Evolutionary conservation across 2,329 filamentous ascomycete genomes (phyloP).

Genomic region (Lachnellula hyalina): DNA sequence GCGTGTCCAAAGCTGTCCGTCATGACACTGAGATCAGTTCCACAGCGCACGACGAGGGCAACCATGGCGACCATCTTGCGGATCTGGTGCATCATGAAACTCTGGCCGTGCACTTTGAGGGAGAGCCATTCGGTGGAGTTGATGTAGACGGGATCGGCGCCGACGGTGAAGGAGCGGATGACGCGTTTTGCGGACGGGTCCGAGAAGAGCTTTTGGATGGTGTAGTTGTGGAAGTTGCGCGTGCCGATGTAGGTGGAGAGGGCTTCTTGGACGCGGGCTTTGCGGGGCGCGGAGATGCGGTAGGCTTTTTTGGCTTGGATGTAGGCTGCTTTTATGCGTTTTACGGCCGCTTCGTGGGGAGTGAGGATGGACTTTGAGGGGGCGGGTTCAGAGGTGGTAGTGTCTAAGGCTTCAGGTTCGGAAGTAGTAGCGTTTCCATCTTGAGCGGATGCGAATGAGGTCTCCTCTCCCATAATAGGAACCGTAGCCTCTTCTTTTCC

Average conservation of each 20-base stretch:
- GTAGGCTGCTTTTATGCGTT: conserved; percentile 75
- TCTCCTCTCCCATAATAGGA: not conserved
- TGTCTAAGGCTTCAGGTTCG: conserved; percentile 1
- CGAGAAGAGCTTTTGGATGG: conserved; percentile 74
- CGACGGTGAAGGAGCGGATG: conserved; percentile 87
- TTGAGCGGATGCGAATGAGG: not conserved
- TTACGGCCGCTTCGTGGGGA: conserved; percentile 60
- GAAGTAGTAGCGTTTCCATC: not conserved
- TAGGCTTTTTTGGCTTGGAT: conserved; percentile 78
- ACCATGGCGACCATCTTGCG: conserved; percentile 98
- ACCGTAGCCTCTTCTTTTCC: not conserved
- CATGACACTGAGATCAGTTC: conserved; percentile 67
- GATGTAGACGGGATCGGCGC: conserved; percentile 72
- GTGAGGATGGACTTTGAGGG: conserved; percentile 26
- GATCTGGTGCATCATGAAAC: conserved; percentile 99
- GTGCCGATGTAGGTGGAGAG: conserved; percentile 77
- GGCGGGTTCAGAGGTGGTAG: not conserved
- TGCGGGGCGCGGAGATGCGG: conserved; percentile 68
- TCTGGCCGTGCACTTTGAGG: conserved; percentile 93
- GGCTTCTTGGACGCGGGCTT: conserved; percentile 63
- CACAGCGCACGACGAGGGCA: conserved; percentile 77
- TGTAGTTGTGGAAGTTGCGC: conserved; percentile 95
- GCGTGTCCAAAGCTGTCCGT: conserved; percentile 65
- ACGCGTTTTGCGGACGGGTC: conserved; percentile 84
- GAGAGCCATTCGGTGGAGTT: conserved; percentile 93